phyloP scores from a whole-genome alignment of 306 rosid species.

The Datisca glomerata region DNA sequence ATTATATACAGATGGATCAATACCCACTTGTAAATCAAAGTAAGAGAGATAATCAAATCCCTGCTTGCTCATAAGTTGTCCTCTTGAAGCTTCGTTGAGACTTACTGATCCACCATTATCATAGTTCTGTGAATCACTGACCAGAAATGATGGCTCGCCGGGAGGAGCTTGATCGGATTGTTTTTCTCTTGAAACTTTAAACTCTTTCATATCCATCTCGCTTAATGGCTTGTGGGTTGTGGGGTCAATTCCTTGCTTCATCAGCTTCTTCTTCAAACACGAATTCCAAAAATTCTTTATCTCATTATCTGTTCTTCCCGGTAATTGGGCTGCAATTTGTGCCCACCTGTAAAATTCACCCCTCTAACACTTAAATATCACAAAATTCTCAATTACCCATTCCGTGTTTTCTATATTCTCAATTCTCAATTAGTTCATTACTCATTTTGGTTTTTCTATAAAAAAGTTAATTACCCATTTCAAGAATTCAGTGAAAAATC shows the following conservation, averaged over 20 bases:
- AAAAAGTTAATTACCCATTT: too few species aligned
- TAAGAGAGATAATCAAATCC: conserved; percentile 42
- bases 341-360: conserved; percentile 62
- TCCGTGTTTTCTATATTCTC: too few species aligned
- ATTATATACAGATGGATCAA: conserved; percentile 16
- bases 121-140: conserved; percentile 23
- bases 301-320: too few species aligned
- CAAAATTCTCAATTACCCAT: too few species aligned
- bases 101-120: conserved; percentile 27
- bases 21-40: conserved; percentile 31
- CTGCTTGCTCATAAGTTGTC: conserved; percentile 13
- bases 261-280: too few species aligned
- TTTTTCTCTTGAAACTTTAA: conserved; percentile 24
- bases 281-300: too few species aligned
- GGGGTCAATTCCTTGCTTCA: too few species aligned
- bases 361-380: too few species aligned
- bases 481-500: too few species aligned
- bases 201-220: conserved; percentile 9
- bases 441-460: conserved; percentile 8
- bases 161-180: conserved; percentile 17
- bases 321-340: conserved; percentile 84
- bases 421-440: not conserved
- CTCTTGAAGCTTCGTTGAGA: conserved; percentile 44
- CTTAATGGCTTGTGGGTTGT: conserved; percentile 56
- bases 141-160: conserved; percentile 41